Conservation (phyloP, 345 rosid species). For the Eucalyptus grandis region DNA sequence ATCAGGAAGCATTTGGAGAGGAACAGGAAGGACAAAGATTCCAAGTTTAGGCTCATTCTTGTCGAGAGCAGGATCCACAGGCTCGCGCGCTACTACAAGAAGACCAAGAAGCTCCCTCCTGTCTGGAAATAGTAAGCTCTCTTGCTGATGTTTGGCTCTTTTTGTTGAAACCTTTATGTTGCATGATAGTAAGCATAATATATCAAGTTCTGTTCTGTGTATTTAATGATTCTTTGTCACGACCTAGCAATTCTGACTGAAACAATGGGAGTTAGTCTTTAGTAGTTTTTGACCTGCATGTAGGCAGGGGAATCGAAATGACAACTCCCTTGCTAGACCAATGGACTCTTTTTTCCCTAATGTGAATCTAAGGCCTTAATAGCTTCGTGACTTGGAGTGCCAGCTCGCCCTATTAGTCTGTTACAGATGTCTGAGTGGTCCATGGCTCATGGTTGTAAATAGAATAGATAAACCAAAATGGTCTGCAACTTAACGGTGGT, state of each 20-base stretch:
- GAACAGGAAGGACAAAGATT: conserved; percentile 26
- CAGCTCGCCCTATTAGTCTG: neutral
- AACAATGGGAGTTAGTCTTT: neutral
- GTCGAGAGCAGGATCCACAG: conserved; percentile 48
- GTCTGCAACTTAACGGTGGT: neutral
- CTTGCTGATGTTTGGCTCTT: neutral
- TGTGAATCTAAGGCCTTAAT: neutral
- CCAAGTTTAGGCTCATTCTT: conserved; percentile 28
- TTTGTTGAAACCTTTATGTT: neutral
- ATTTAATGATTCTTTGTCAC: neutral
- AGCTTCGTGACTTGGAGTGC: neutral
- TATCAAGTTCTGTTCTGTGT: neutral
- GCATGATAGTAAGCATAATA: neutral
- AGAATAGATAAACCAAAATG: neutral
- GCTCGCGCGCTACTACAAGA: conserved; percentile 23
- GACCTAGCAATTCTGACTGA: neutral
- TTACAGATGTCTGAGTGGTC: neutral
- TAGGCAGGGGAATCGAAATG: neutral
- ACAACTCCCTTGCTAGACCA: neutral
- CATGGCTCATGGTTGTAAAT: neutral
- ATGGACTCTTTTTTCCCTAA: neutral
- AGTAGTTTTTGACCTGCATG: neutral
- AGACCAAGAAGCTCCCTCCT: conserved; percentile 12
- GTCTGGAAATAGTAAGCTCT: conserved; percentile 10
- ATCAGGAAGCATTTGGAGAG: conserved; percentile 45